These are phyloP conservation scores for Nephromyces sp. DNA, from an alignment of 169 alveolate species.

Conservation along the genomic window DNA sequence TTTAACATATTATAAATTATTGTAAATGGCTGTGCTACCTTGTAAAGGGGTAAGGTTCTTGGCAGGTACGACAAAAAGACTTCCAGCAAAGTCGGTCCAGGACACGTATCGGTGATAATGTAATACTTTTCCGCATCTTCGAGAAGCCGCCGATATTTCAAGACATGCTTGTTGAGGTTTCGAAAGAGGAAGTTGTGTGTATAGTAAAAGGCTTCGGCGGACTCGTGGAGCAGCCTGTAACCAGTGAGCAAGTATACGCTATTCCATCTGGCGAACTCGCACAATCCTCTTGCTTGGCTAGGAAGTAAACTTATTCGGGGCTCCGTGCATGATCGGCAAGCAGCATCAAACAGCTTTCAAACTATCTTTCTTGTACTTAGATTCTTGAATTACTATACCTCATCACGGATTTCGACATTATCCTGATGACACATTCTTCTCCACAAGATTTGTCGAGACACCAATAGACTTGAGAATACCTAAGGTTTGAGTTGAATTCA, in stretches of 20 bases:
- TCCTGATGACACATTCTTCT: not conserved
- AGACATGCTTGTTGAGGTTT: not conserved
- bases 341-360: not conserved
- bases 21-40: not conserved
- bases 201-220: not conserved
- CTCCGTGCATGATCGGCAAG: not conserved
- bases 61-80: not conserved
- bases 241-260: too few species aligned
- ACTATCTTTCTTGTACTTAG: not conserved
- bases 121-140: not conserved
- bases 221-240: not conserved
- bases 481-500: not conserved
- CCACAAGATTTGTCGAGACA: not conserved
- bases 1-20: not conserved
- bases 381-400: too few species aligned
- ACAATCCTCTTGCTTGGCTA: not conserved
- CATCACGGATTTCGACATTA: not conserved
- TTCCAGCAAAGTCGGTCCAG: not conserved
- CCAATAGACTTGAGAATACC: not conserved
- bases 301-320: not conserved
- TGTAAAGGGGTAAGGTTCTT: not conserved
- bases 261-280: not conserved
- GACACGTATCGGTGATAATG: not conserved
- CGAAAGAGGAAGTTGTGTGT: not conserved
- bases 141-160: not conserved